Evolutionary conservation across 331 rosid genomes (phyloP).

Genomic region (Dryas integrifolia): DNA sequence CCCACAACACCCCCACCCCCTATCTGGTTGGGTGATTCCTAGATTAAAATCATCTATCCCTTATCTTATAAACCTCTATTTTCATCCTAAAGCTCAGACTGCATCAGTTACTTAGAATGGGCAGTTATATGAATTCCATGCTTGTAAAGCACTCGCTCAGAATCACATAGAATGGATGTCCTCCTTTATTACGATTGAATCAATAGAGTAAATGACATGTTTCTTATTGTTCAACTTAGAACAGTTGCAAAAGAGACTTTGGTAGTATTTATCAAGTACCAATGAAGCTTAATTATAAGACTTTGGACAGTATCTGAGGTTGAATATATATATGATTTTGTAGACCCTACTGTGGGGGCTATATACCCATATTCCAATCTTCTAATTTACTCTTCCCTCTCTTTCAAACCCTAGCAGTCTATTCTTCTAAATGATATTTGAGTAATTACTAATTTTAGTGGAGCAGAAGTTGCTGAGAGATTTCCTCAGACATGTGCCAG

Average conservation of each 20-base stretch:
- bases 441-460: neutral
- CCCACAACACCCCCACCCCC: too few relatives aligned
- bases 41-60: too few relatives aligned
- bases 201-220: neutral
- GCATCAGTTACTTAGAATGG: too few relatives aligned
- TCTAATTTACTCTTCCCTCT: neutral
- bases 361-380: neutral
- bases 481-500: neutral
- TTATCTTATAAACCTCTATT: too few relatives aligned
- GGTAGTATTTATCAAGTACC: neutral
- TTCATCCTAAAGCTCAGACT: too few relatives aligned
- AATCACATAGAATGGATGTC: neutral
- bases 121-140: neutral
- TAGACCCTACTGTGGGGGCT: constrained; percentile 6
- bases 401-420: neutral
- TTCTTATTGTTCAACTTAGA: neutral
- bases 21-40: too few relatives aligned
- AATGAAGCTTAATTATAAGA: neutral
- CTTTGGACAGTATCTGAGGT: constrained; percentile 5
- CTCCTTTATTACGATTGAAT: neutral
- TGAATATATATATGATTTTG: constrained; percentile 6
- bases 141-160: neutral
- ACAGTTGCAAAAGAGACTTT: neutral
- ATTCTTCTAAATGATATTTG: neutral
- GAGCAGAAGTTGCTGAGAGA: neutral